These are phyloP conservation scores for Aspergillus quadrilineatus DNA, from an alignment of 2,329 filamentous ascomycete genomes.

Conservation along the genomic window DNA sequence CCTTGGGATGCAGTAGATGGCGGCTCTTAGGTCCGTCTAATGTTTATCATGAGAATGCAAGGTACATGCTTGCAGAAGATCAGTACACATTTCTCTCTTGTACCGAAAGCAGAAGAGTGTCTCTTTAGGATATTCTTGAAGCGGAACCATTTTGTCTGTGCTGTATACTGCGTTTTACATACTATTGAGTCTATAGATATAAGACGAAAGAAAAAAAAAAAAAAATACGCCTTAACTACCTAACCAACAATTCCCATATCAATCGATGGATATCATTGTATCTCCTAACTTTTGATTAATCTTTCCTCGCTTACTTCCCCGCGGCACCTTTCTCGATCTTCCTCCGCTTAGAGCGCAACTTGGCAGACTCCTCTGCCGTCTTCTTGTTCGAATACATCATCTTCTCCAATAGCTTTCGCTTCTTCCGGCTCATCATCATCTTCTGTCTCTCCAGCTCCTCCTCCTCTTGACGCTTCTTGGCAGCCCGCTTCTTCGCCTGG, in stretches of 20 bases:
- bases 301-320: slow-evolving; percentile 26
- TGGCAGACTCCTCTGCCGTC: slow-evolving; percentile 85
- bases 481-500: slow-evolving; percentile 67
- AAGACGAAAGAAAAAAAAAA: slow-evolving; percentile 2
- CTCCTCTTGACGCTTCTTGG: slow-evolving; percentile 65
- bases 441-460: slow-evolving; percentile 91
- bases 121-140: neutral
- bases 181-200: slow-evolving; percentile 14
- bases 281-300: slow-evolving; percentile 23
- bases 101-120: neutral
- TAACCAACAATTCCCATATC: slow-evolving; percentile 19
- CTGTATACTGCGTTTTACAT: slow-evolving; percentile 12
- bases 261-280: slow-evolving; percentile 27
- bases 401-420: slow-evolving; percentile 95
- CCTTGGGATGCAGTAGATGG: neutral
- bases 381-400: slow-evolving; percentile 96
- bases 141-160: neutral
- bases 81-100: neutral
- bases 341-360: slow-evolving; percentile 83
- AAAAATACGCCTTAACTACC: slow-evolving; percentile 20
- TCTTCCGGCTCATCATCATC: slow-evolving; percentile 98
- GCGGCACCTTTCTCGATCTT: slow-evolving; percentile 67
- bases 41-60: neutral
- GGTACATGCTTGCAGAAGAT: too few species aligned
- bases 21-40: neutral